Evolutionary conservation across 331 rosid species (phyloP).

Genomic region (Telfairia occidentalis): DNA sequence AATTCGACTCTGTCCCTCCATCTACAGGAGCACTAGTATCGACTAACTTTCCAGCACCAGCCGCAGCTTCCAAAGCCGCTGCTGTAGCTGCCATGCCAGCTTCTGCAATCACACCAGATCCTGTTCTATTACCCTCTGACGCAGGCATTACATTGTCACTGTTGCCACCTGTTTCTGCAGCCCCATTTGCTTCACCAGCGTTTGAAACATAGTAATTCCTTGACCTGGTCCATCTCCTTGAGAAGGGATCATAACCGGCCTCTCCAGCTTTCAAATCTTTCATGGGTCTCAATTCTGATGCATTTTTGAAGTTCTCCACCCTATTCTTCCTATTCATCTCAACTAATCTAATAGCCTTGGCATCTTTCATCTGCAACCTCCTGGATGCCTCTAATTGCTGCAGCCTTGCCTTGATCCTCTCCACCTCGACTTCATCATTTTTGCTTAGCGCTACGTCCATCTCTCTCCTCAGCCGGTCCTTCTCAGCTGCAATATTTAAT

Average conservation of each 20-base stretch:
- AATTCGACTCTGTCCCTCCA: slow-evolving; percentile 68
- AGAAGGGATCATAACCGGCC: slow-evolving; percentile 96
- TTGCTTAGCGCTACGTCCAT: slow-evolving; percentile 59
- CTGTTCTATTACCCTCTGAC: slow-evolving; percentile 21
- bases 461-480: slow-evolving; percentile 66
- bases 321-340: slow-evolving; percentile 96
- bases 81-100: slow-evolving; percentile 69
- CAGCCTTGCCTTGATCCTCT: slow-evolving; percentile 55
- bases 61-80: slow-evolving; percentile 85
- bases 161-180: slow-evolving; percentile 27
- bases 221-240: slow-evolving; percentile 98
- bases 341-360: slow-evolving; percentile 73
- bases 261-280: slow-evolving; percentile 68
- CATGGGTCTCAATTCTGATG: slow-evolving; percentile 54
- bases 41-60: slow-evolving; percentile 84
- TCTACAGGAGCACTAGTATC: slow-evolving; percentile 88
- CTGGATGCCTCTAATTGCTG: slow-evolving; percentile 64
- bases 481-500: slow-evolving; percentile 81
- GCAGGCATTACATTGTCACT: slow-evolving; percentile 19
- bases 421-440: slow-evolving; percentile 49
- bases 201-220: slow-evolving; percentile 68
- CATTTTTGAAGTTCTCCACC: slow-evolving; percentile 91
- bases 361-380: slow-evolving; percentile 38
- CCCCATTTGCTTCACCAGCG: slow-evolving; percentile 39
- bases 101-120: slow-evolving; percentile 16